These are phyloP conservation scores for Saccharomyces mikatae DNA, from an alignment of 805 yeast genomes.

Conservation along the genomic window DNA sequence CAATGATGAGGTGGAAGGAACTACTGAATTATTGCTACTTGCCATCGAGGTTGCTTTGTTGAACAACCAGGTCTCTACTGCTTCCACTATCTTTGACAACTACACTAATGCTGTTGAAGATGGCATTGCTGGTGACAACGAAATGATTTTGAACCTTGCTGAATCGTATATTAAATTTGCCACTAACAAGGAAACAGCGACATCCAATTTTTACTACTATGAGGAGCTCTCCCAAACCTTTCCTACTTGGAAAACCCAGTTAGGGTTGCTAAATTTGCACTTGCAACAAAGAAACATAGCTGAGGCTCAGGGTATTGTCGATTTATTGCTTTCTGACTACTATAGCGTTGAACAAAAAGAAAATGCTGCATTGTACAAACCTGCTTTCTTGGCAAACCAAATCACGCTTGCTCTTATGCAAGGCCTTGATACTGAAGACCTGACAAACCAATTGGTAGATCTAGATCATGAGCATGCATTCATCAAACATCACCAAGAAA, in stretches of 20 bases:
- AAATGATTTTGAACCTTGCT: conserved; percentile 65
- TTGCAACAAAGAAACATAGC: conserved; percentile 72
- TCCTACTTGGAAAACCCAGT: conserved; percentile 42
- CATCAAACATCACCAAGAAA: conserved; percentile 50
- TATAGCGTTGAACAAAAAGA: conserved; percentile 28
- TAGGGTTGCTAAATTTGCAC: conserved; percentile 65
- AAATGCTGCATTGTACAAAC: conserved; percentile 27
- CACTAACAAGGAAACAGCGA: conserved; percentile 33
- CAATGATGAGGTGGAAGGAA: conserved; percentile 34
- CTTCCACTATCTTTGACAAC: conserved; percentile 41
- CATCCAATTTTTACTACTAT: conserved; percentile 50
- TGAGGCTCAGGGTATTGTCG: conserved; percentile 66
- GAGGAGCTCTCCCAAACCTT: conserved; percentile 67
- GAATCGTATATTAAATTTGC: conserved; percentile 61
- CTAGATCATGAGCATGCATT: conserved; percentile 51
- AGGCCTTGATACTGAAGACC: conserved; percentile 39
- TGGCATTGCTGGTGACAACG: conserved; percentile 44
- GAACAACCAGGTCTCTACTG: conserved; percentile 36
- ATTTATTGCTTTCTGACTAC: conserved; percentile 39
- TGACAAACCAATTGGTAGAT: conserved; percentile 39
- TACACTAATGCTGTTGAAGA: conserved; percentile 40
- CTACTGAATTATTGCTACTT: conserved; percentile 35
- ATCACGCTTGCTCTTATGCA: conserved; percentile 54
- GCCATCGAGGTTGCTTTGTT: conserved; percentile 35
- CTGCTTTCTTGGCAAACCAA: conserved; percentile 54